Evolutionary conservation across 331 rosid genomes (phyloP), one percentile per base, ranked within the genome.

Genomic region (Cydonia oblonga): DNA sequence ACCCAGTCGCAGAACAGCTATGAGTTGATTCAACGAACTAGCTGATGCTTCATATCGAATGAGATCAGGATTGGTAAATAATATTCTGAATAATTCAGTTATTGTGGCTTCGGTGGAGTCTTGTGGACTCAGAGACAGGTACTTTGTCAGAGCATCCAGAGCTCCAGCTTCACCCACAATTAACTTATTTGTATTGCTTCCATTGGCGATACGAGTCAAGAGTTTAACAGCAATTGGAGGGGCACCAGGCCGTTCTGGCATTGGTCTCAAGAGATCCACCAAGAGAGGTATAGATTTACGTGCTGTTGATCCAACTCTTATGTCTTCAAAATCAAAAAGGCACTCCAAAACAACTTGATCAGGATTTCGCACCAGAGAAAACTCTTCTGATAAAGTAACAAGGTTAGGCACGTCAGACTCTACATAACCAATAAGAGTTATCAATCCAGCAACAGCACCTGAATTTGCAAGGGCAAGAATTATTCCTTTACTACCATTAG

Each of bases 121-220:
- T 81, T 93, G 98, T 74, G 98, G 98, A 84, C 98, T 89, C 88
- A 93, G 80, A 79, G 98, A 93, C 42, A 91, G 90, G 86, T 93
- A 93, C 75, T 88, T 93, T 61, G 89, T 89, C 89, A 93, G 85
- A 83, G 96, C 96, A 71, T 93, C 97, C 70, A 93, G 79, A 84
- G 87, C 96, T 69, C 98, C 97, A 74, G 96, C 96, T 88, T 93
- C 98, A 61, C 96, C 97, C 86, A 93, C 84, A 66, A 91, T 72
- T 81, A 81, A 79, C 84, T 93, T 93, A 70, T 89, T 93, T 78
- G 90, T 44, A 65, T 93, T 95, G 70, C 87, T 87, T 79, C 98
- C 98, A 75, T 88, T 89, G 35, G 98, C 96, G 67, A 93, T 85
- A 84, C 84, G 78, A 67, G 86, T 88, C 88, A 93, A 89, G 71